Evolutionary conservation across 2,329 filamentous ascomycete genomes (phyloP).

Genomic region (Botryotinia calthae): DNA sequence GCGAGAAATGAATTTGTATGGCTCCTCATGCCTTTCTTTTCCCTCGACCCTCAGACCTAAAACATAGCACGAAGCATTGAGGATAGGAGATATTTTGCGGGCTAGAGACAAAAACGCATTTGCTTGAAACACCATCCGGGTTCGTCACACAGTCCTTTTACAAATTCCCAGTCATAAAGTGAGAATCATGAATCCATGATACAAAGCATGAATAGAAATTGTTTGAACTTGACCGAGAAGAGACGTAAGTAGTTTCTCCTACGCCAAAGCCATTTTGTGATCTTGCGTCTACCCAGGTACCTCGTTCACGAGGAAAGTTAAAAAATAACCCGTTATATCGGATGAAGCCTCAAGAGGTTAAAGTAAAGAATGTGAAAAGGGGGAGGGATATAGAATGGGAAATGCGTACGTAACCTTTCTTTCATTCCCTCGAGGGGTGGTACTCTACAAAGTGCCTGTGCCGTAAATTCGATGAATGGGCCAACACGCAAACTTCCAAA

Average conservation of each 20-base stretch:
- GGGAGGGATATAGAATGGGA: neutral
- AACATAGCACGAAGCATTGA: neutral
- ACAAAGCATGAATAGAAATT: neutral
- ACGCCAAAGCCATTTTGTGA: neutral
- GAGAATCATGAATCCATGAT: neutral
- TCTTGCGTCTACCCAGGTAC: neutral
- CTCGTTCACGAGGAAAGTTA: neutral
- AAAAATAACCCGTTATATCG: neutral
- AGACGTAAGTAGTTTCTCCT: neutral
- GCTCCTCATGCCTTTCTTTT: neutral
- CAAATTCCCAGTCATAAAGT: neutral
- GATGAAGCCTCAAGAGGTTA: neutral
- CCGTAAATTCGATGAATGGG: neutral
- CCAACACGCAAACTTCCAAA: neutral
- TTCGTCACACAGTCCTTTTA: neutral
- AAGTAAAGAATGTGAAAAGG: neutral
- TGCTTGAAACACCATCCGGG: conserved; percentile 9
- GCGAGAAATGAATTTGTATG: neutral
- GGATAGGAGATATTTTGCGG: neutral
- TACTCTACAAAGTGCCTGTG: neutral
- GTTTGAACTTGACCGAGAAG: conserved; percentile 8
- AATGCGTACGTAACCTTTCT: neutral
- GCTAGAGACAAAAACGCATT: neutral
- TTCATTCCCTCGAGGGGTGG: neutral
- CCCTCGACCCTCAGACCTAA: neutral